Percentiles rank a stretch among this genome's conserved stretches.
Conservation (phyloP, 805 yeast genomes). For the Pichia insulana region DNA sequence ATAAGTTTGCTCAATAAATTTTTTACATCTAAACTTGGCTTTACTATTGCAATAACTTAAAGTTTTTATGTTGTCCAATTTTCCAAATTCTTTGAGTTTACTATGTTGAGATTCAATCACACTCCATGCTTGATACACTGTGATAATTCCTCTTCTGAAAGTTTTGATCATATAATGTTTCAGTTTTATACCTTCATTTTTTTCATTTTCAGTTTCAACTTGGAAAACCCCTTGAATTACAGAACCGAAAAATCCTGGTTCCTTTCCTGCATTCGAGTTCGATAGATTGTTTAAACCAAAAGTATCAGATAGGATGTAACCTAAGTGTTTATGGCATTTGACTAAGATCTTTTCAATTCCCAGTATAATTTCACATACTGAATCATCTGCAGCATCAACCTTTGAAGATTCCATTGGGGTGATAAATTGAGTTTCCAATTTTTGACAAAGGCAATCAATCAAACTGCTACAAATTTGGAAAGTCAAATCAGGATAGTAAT, state of each 20-base stretch:
- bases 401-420: background rate
- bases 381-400: conserved; percentile 25
- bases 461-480: conserved; percentile 18
- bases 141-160: conserved; percentile 48
- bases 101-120: conserved; percentile 42
- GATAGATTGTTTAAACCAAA: conserved; percentile 11
- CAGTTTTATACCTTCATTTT: conserved; percentile 44
- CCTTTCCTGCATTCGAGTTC: conserved; percentile 22
- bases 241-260: conserved; percentile 51
- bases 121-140: conserved; percentile 60
- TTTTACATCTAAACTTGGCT: conserved; percentile 61
- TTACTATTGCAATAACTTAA: conserved; percentile 43
- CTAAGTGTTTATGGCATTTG: conserved; percentile 46
- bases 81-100: conserved; percentile 1
- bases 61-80: conserved; percentile 22
- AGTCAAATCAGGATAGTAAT: conserved; percentile 21
- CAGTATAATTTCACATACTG: conserved; percentile 36
- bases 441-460: conserved; percentile 22
- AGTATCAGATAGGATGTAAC: conserved; percentile 15
- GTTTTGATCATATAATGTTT: conserved; percentile 51
- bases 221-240: conserved; percentile 75
- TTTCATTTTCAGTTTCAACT: conserved; percentile 51
- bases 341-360: conserved; percentile 63
- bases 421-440: conserved; percentile 19
- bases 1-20: conserved; percentile 54